phyloP scores from a whole-genome alignment of 306 rosid genomes.

The Ochetophila trinervis region DNA sequence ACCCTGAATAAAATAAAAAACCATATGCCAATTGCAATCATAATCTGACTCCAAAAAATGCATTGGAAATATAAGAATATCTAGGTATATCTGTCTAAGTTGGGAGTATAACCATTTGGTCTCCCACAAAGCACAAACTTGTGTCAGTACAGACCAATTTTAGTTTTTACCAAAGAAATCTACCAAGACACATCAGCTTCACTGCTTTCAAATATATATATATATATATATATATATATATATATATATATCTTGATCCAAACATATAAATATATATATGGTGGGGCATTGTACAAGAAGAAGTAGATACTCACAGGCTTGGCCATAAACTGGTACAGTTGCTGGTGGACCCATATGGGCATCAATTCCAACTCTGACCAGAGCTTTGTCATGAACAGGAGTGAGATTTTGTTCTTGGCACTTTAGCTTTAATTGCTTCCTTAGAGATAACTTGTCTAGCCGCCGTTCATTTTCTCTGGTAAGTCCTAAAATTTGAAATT shows the following conservation, averaged over 20 bases:
- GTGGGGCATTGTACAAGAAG: background rate
- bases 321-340: conserved; percentile 41
- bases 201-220: background rate
- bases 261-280: background rate
- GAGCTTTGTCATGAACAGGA: conserved; percentile 47
- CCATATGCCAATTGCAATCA: background rate
- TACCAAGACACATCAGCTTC: background rate
- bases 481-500: conserved; percentile 58
- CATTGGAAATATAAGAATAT: background rate
- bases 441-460: conserved; percentile 82
- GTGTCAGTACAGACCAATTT: no score
- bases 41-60: background rate
- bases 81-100: no score
- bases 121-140: no score
- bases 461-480: conserved; percentile 65
- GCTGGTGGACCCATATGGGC: conserved; percentile 42
- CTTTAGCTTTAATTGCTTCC: conserved; percentile 87
- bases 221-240: background rate
- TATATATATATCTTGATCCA: background rate
- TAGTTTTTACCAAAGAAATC: no score
- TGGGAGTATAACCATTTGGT: no score
- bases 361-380: conserved; percentile 51
- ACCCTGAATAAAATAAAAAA: background rate
- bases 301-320: conserved; percentile 50
- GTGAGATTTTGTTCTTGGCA: conserved; percentile 81